Evolutionary conservation across 1,139 yeast species (phyloP), one percentile per base, ranked within the genome.

Genomic region (Lizanozyma gosingica): DNA sequence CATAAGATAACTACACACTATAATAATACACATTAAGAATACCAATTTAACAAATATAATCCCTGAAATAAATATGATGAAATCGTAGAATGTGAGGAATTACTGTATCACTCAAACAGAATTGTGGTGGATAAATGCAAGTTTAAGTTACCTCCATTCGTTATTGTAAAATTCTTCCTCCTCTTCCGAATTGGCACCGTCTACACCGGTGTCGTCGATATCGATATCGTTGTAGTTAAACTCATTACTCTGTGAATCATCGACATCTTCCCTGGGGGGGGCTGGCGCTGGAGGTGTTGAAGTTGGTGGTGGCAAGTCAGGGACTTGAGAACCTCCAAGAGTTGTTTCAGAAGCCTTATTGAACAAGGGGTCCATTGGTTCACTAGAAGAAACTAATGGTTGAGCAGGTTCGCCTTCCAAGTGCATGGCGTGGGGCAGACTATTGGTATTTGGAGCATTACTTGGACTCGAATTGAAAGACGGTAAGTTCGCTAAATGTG

Each of bases 191-290:
- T 22, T 22, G 29, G 53, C 58, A 4, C 51, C 56, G 17, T 52
- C 61, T 4, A 46, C 48, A 8, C 51, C 48, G 9, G 37, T 35
- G 40, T 55, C 59, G 17, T 45, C 55, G 16, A 59, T 37, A 14
- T 58, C 60, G 9, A 60, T 51, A 37, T 58, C 60, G 37, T 59
- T 57, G 37, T 57, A 60, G 39, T 56, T 52, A 44, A 46, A 59
- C 14, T 54, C 55, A 14, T 37, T 33, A 18, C 40, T 16, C 14
- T 18, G 34, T 18, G 18, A 18, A 14, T 35, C 35, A 33, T 41
- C 36, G 15, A 16, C 33, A 15, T 38, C 17, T 16, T 18, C 37
- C 11, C 29, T 22, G 11, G 29, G 29, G 6, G 29, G 29, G 11
- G 29, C 29, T n/a, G n/a, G n/a, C n/a, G n/a, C n/a, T n/a, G n/a